phyloP scores from a whole-genome alignment of 1,284 basidiomycete genomes.

The Papiliotrema flavescens region DNA sequence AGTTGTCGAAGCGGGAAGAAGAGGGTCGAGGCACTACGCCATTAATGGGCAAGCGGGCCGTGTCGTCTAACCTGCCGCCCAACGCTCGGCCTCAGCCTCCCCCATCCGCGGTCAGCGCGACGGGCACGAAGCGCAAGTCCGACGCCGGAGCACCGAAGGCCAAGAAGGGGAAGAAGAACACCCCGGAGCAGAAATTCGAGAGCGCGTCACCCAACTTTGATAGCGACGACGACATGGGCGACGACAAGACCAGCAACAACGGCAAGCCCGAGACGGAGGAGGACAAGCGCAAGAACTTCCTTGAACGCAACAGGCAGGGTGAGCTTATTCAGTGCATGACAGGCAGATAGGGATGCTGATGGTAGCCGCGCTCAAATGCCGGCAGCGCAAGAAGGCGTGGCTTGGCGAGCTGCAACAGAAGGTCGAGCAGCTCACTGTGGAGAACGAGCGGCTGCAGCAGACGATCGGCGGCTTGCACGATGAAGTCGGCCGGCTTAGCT shows the following conservation, averaged over 20 bases:
- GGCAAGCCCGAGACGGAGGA: slow-evolving; percentile 91
- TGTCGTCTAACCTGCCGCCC: neutral
- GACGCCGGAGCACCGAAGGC: slow-evolving; percentile 15
- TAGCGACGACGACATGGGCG: slow-evolving; percentile 41
- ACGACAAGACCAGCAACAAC: slow-evolving; percentile 13
- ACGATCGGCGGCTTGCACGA: slow-evolving; percentile 54
- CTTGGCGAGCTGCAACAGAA: slow-evolving; percentile 86
- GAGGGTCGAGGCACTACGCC: slow-evolving; percentile 19
- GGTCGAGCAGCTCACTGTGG: slow-evolving; percentile 81
- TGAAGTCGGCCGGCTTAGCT: slow-evolving; percentile 57
- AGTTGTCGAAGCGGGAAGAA: slow-evolving; percentile 91
- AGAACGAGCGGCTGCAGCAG: slow-evolving; percentile 83
- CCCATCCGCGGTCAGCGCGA: neutral
- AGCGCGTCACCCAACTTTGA: slow-evolving; percentile 37
- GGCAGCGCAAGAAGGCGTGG: slow-evolving; percentile 98
- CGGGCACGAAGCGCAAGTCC: slow-evolving; percentile 35
- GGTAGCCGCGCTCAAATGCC: slow-evolving; percentile 92
- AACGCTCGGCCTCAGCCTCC: neutral
- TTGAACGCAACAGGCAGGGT: slow-evolving; percentile 94
- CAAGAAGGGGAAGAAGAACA: slow-evolving; percentile 48
- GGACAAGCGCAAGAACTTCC: slow-evolving; percentile 88
- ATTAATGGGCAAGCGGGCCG: slow-evolving; percentile 48
- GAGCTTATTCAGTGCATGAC: slow-evolving; percentile 15
- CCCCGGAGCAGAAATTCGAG: slow-evolving; percentile 17
- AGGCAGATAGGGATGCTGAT: neutral